A percentile compares a stretch with the other conserved stretches of the same genome.
Conservation (phyloP, 192 early-diverging fungal species). For the Coemansia sp. region DNA sequence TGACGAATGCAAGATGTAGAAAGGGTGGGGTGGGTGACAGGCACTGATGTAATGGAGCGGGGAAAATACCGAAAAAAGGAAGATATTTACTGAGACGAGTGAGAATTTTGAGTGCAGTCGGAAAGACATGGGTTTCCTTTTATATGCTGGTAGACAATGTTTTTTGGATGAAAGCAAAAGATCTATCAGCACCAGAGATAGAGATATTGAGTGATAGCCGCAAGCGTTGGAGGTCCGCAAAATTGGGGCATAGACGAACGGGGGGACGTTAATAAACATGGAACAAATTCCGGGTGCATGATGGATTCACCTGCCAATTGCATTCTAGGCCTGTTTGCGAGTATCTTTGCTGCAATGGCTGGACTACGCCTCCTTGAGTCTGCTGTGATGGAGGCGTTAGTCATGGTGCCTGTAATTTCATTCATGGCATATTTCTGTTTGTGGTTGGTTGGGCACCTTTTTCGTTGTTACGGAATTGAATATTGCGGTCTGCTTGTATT, state of each 20-base stretch:
- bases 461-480: neutral
- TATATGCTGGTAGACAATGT: neutral
- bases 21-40: too few relatives aligned
- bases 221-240: constrained; percentile 1
- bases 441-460: neutral
- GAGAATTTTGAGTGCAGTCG: neutral
- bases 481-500: too few relatives aligned
- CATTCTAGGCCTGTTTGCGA: neutral
- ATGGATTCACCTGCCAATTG: neutral
- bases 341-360: neutral
- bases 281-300: neutral
- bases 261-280: neutral
- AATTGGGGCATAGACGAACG: constrained; percentile 3
- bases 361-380: neutral
- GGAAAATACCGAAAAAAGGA: neutral
- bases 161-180: neutral
- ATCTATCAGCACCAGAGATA: too few relatives aligned
- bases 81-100: neutral
- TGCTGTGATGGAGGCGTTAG: neutral
- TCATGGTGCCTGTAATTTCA: neutral
- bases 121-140: neutral
- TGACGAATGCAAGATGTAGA: neutral
- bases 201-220: neutral
- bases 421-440: neutral
- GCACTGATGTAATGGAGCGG: neutral